A percentile compares a stretch with the other conserved stretches of the same genome.
These are phyloP conservation scores for Penicillium sp. DNA, from an alignment of 2,329 filamentous ascomycete species.

Conservation along the genomic window DNA sequence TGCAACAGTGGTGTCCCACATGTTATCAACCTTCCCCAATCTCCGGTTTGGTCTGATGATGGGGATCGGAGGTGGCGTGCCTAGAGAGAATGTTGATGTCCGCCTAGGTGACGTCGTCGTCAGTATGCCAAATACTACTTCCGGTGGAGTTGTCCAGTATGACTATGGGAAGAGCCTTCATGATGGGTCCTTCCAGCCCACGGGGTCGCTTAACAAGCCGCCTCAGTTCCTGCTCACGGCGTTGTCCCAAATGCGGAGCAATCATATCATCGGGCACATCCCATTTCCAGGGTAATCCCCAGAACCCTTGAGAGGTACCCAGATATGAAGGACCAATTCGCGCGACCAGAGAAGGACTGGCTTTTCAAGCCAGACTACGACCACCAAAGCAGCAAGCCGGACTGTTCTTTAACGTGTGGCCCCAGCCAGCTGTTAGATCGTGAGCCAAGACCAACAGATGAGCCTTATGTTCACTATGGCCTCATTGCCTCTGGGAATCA, in stretches of 20 bases:
- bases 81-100: not conserved
- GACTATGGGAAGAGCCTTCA: constrained; percentile 10
- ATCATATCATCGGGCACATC: not conserved
- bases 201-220: not conserved
- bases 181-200: not conserved
- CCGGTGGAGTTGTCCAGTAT: constrained; percentile 11
- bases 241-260: constrained; percentile 1
- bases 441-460: not conserved
- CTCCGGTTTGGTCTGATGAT: constrained; percentile 19
- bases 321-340: not conserved
- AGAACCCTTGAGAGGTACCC: not conserved
- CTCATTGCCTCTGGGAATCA: constrained; percentile 13
- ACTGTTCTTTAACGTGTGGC: constrained; percentile 8
- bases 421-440: not conserved
- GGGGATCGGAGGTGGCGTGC: constrained; percentile 24
- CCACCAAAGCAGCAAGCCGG: not conserved
- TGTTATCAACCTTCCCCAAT: not conserved
- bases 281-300: not conserved
- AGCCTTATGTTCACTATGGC: constrained; percentile 9
- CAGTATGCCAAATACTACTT: not conserved
- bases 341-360: constrained; percentile 8
- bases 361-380: constrained; percentile 3
- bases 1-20: not conserved
- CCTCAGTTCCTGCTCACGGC: constrained; percentile 1
- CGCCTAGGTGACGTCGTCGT: constrained; percentile 1